Base-by-base conservation (phyloP, 495 filamentous ascomycete species). In the Terfezia boudieri region DNA sequence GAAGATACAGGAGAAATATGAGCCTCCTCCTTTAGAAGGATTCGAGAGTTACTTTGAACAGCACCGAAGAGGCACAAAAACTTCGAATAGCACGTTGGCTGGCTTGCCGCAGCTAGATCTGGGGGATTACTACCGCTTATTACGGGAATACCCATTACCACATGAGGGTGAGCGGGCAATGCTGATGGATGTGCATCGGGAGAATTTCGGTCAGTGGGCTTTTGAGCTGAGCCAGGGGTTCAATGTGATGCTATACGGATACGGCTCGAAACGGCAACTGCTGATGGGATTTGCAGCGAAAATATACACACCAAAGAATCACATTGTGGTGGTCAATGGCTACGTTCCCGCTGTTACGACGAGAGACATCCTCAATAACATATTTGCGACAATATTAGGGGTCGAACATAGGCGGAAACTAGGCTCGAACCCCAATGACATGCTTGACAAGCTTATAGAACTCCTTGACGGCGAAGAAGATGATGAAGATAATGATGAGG, bases 41-140 rank as follows among this genome's bases (percentile, higher is more conserved):
- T 82, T 94, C 58, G 90, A 98, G 64, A 80, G 79, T 52, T 98
- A 93, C 65, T 96, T 98, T 64, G 86, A 80, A 67, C 82, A 95
- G 60, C 94, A 94, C 66, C 79, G 83, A 37, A 78, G 84, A 14
- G 85, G 83, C 17, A 74, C 79, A 4, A 69, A 74, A 49, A 94
- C 89, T 6, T 94, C 88, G 9, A 83, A 81, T 62, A 90, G 86
- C 60, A 94, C 76, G 12, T 72, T 96, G 8, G 74, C 82, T 2
- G 81, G 84, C 43, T 70, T 89, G 22, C 68, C 76, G 6, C 71
- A 92, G 20, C 76, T 96, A 43, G 84, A 81, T 20, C 87, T 94
- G 60, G 87, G 95, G 55, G 84, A 94, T 60, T 96, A 90, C 67
- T 92, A 90, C 61, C 74, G 78, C 37, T 65, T 84, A 38, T 70